Base-by-base conservation (phyloP, 1,284 basidiomycete species). In the Naganishia sp. region DNA sequence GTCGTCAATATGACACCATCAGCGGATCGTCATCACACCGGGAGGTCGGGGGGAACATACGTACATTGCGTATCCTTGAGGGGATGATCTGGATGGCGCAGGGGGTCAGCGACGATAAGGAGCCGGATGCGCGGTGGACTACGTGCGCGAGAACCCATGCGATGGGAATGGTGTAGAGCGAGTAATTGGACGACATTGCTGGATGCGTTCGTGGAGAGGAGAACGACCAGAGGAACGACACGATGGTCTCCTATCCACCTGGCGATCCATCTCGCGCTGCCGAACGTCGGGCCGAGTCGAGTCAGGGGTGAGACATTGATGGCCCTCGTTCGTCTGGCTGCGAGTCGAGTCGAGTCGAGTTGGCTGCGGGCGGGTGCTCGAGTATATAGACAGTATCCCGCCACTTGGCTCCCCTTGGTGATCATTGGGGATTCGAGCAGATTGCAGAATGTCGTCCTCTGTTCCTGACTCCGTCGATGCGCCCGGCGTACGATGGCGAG, bases 61-160 rank as follows among this genome's bases (percentile, higher is more conserved):
- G 21, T 61, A 61, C 47, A 61, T 35, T 39, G 58, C 47, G 47
- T 51, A 61, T 7, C 35, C 58, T 15, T 50, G 47, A 41, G 58
- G 58, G 13, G 23, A 49, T 17, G 21, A 47, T 28, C 58, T 60
- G 21, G 3, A 6, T 6, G 6, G 28, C 3, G 2, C 4, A 21
- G 3, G 39, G 10, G 41, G 10, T 32, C 11, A 41, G 53, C 6
- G 10, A 55, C 11, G 11, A 32, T n/a, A 17, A 21, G 25, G n/a
- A 42, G 53, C 18, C n/a, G n/a, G 1, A 42, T 13, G 6, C 35
- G 10, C 4, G 23, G 17, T 23, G 52, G 32, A 41, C 1, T 28
- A 28, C 57, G 17, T 21, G 49, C 57, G 57, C 58, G 2, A 61
- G 15, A 15, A 51, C 39, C 58, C 58, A 61, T 4, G 58, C 58